A percentile compares a stretch with the other conserved stretches of the same genome.
These are phyloP conservation scores for Hypoxylon sp. DNA, from an alignment of 2,329 filamentous ascomycete species.

Conservation along the genomic window DNA sequence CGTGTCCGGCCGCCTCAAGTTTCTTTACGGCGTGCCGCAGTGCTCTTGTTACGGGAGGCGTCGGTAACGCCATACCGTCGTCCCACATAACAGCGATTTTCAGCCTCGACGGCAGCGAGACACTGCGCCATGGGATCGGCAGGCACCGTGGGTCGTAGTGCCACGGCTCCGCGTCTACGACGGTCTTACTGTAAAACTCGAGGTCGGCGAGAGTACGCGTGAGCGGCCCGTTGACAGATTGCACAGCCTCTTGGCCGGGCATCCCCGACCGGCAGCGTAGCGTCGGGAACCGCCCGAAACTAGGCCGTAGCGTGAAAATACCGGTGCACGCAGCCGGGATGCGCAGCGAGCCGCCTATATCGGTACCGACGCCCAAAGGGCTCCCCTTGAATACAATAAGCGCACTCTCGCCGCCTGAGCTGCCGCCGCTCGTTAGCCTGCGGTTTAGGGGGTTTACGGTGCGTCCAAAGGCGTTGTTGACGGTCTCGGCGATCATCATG, in stretches of 20 bases:
- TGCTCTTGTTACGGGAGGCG: conserved; percentile 74
- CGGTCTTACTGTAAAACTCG: conserved; percentile 65
- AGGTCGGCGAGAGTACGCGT: conserved; percentile 69
- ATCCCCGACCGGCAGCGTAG: conserved; percentile 68
- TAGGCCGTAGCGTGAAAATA: conserved; percentile 55
- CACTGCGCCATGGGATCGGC: conserved; percentile 69
- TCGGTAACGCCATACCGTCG: conserved; percentile 75
- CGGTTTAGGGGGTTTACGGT: conserved; percentile 74
- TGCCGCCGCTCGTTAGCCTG: conserved; percentile 73
- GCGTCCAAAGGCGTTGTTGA: conserved; percentile 75
- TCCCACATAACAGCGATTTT: conserved; percentile 74
- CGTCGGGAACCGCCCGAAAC: conserved; percentile 72
- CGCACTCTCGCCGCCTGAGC: conserved; percentile 76
- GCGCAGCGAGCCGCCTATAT: conserved; percentile 55
- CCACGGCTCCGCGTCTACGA: conserved; percentile 70
- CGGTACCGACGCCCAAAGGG: conserved; percentile 64
- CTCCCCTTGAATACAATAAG: conserved; percentile 72
- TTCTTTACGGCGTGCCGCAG: conserved; percentile 62
- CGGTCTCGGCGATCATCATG: conserved; percentile 78
- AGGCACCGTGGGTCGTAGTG: conserved; percentile 69
- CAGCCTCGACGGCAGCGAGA: conserved; percentile 58
- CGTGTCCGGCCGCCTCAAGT: conserved; percentile 63
- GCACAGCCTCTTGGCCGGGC: conserved; percentile 75
- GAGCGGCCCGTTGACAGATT: conserved; percentile 75
- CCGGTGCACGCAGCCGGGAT: conserved; percentile 55